Evolutionary conservation across 2,329 filamentous ascomycete genomes (phyloP).

Genomic region (Cercospora janseana): DNA sequence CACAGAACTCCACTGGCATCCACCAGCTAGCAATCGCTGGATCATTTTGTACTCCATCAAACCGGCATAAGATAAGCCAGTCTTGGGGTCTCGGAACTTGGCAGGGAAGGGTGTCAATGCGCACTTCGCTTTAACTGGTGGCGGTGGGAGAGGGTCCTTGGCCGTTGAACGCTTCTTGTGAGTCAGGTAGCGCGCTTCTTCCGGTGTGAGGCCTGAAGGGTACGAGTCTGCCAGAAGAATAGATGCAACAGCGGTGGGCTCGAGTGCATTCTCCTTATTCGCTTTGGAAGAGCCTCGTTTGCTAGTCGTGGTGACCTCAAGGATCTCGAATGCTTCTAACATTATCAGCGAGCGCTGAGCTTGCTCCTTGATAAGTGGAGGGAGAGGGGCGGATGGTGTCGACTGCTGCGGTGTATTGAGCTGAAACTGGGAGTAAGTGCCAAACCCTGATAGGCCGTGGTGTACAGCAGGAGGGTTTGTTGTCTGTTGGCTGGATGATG

Average conservation of each 20-base stretch:
- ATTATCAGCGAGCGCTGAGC: constrained; percentile 37
- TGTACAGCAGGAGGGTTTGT: constrained; percentile 13
- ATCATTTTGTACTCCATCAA: constrained; percentile 78
- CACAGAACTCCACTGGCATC: constrained; percentile 78
- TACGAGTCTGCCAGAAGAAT: constrained; percentile 51
- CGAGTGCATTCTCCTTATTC: constrained; percentile 38
- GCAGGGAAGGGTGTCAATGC: constrained; percentile 71
- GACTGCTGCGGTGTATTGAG: constrained; percentile 25
- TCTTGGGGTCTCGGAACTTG: constrained; percentile 79
- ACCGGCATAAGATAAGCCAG: constrained; percentile 78
- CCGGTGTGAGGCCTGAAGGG: constrained; percentile 54
- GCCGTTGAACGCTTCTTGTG: constrained; percentile 41
- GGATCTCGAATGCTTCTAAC: constrained; percentile 37
- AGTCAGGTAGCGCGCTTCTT: constrained; percentile 52
- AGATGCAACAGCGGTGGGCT: constrained; percentile 57
- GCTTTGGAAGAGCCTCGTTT: constrained; percentile 24
- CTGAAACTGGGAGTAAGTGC: constrained; percentile 19
- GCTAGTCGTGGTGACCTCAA: constrained; percentile 30
- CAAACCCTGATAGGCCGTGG: constrained; percentile 25
- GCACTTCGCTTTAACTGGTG: constrained; percentile 55
- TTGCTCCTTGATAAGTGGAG: constrained; percentile 36
- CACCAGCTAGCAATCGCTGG: constrained; percentile 67
- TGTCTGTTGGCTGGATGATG: constrained; percentile 8
- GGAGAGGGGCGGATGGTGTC: constrained; percentile 24
- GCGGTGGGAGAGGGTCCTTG: constrained; percentile 39